phyloP scores from a whole-genome alignment of 768 basidiomycete genomes.

The Psilocybe cyanescens region DNA sequence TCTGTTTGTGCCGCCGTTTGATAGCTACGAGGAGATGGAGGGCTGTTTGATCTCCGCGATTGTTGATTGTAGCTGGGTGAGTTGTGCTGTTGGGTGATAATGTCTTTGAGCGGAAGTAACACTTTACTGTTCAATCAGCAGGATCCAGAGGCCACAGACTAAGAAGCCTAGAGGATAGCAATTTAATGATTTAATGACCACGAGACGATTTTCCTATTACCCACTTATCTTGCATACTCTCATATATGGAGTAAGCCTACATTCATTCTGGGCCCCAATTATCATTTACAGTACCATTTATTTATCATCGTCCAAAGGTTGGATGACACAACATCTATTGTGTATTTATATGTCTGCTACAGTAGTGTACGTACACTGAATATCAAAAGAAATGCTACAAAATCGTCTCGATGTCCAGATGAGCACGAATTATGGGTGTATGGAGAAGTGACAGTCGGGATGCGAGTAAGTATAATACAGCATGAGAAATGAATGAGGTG shows the following conservation, averaged over 20 bases:
- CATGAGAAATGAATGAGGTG: not conserved
- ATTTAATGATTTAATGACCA: not conserved
- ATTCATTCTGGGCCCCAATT: too few species aligned
- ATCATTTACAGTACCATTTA: too few species aligned
- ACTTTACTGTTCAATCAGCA: not conserved
- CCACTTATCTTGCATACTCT: not conserved
- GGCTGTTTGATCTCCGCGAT: constrained; percentile 25
- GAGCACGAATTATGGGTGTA: constrained; percentile 14
- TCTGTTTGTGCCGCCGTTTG: constrained; percentile 28
- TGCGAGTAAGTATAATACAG: constrained; percentile 18
- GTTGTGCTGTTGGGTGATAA: not conserved
- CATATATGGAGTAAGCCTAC: not conserved
- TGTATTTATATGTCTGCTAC: constrained; percentile 2
- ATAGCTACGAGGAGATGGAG: constrained; percentile 25
- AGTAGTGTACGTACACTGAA: not conserved
- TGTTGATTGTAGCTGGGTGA: constrained; percentile 26
- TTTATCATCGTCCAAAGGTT: too few species aligned
- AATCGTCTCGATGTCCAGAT: constrained; percentile 25
- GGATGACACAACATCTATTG: not conserved
- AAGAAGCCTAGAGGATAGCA: not conserved
- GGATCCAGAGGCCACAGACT: not conserved
- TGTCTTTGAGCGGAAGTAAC: not conserved
- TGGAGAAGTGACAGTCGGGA: not conserved
- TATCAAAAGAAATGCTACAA: constrained; percentile 15
- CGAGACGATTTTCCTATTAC: not conserved